A percentile compares a stretch with the other conserved stretches of the same genome.
These are phyloP conservation scores for Trypanosoma boissoni DNA, from an alignment of 208 protist genomes.

Conservation along the genomic window DNA sequence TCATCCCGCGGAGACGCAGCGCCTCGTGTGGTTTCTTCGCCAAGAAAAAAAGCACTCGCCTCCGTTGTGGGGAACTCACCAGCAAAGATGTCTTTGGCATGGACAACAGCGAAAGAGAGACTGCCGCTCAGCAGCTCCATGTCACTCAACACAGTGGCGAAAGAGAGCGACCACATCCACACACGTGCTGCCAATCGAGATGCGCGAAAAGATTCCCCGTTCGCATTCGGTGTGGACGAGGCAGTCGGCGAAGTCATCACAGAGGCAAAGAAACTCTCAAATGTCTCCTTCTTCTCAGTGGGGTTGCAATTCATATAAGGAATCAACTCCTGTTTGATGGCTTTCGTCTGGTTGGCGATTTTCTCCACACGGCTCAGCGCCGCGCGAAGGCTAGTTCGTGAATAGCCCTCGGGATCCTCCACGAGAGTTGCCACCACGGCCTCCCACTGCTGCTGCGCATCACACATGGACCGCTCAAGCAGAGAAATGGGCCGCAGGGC, in stretches of 20 bases:
- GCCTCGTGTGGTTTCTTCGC: background rate
- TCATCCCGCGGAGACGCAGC: too few relatives aligned
- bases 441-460: conserved; percentile 50
- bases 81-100: conserved; percentile 5
- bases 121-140: conserved; percentile 59
- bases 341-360: conserved; percentile 62
- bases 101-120: conserved; percentile 32
- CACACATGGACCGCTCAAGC: conserved; percentile 47
- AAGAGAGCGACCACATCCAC: conserved; percentile 56
- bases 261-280: conserved; percentile 11
- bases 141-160: conserved; percentile 44
- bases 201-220: background rate
- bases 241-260: too few relatives aligned
- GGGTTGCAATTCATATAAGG: conserved; percentile 23
- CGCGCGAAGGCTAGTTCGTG: background rate
- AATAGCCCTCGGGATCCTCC: background rate
- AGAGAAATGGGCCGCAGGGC: conserved; percentile 33
- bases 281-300: background rate
- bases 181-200: conserved; percentile 34
- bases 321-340: conserved; percentile 69
- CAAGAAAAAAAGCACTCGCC: conserved; percentile 6
- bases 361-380: background rate
- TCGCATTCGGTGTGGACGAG: too few relatives aligned
- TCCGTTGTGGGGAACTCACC: background rate
- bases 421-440: conserved; percentile 10